A percentile compares a stretch with the other conserved stretches of the same genome.
Evolutionary conservation across 768 basidiomycete genomes (phyloP).

Genomic region (Crepidotus variabilis): DNA sequence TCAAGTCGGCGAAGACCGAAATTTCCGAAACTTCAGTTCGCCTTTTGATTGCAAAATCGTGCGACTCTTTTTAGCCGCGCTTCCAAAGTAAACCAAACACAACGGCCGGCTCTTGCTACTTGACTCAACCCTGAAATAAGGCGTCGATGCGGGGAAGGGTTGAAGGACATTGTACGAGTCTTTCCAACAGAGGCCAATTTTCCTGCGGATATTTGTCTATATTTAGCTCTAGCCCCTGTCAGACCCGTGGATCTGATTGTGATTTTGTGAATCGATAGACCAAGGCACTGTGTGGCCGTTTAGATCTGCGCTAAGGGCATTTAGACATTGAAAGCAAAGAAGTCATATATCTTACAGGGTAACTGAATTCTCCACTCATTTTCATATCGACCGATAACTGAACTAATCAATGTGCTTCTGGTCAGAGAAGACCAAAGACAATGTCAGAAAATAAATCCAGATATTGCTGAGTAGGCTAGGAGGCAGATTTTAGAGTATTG

Average conservation of each 20-base stretch:
- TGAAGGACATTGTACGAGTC: constrained; percentile 31
- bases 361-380: too few species aligned
- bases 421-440: too few species aligned
- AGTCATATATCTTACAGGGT: constrained; percentile 4
- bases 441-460: too few species aligned
- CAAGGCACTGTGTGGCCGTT: too few species aligned
- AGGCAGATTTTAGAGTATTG: too few species aligned
- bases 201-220: background rate
- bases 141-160: constrained; percentile 25
- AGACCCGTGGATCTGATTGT: too few species aligned
- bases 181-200: constrained; percentile 23
- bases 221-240: background rate
- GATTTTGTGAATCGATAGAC: too few species aligned
- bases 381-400: too few species aligned
- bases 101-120: background rate
- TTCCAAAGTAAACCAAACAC: background rate
- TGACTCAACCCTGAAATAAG: background rate
- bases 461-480: too few species aligned
- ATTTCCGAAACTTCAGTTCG: background rate
- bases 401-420: too few species aligned
- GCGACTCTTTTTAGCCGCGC: background rate
- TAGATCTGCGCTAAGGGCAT: too few species aligned
- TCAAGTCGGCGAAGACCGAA: constrained; percentile 26
- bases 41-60: background rate
- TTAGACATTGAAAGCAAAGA: constrained; percentile 4